These are phyloP conservation scores for Calonectria henricotiae DNA, from an alignment of 2,329 filamentous ascomycete genomes.

Conservation along the genomic window DNA sequence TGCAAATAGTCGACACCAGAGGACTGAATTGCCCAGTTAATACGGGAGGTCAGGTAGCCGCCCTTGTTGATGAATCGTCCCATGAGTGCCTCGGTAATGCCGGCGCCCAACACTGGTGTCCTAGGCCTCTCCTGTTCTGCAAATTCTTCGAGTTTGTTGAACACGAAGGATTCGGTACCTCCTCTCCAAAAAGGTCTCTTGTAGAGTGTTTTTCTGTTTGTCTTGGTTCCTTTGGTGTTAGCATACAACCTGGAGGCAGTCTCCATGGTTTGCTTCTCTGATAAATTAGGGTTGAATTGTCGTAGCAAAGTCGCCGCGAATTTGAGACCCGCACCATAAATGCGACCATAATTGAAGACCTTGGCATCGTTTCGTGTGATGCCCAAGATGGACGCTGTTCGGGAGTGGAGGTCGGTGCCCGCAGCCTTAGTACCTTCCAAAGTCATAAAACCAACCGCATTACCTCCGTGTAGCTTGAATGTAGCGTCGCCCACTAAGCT, in stretches of 20 bases:
- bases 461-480: slow-evolving; percentile 95
- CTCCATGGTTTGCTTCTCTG: slow-evolving; percentile 82
- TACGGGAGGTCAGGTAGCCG: slow-evolving; percentile 94
- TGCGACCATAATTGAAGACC: slow-evolving; percentile 98
- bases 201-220: slow-evolving; percentile 79
- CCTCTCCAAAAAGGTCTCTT: slow-evolving; percentile 93
- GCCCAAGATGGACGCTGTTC: slow-evolving; percentile 91
- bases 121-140: slow-evolving; percentile 93
- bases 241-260: slow-evolving; percentile 88
- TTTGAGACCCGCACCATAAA: slow-evolving; percentile 96
- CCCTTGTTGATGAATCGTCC: slow-evolving; percentile 89
- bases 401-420: slow-evolving; percentile 94
- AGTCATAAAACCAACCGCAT: slow-evolving; percentile 99
- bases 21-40: slow-evolving; percentile 99
- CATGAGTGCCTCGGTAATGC: slow-evolving; percentile 97
- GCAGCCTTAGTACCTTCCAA: slow-evolving; percentile 95
- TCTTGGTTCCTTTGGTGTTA: slow-evolving; percentile 92
- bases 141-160: slow-evolving; percentile 98
- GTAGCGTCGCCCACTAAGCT: slow-evolving; percentile 95
- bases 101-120: slow-evolving; percentile 93
- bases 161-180: slow-evolving; percentile 97
- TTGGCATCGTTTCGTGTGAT: slow-evolving; percentile 97
- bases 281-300: slow-evolving; percentile 91
- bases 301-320: slow-evolving; percentile 92
- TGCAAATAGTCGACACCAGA: slow-evolving; percentile 98